Conservation (phyloP, 129 eudicot genomes). For the Heracleum sosnowskyi region DNA sequence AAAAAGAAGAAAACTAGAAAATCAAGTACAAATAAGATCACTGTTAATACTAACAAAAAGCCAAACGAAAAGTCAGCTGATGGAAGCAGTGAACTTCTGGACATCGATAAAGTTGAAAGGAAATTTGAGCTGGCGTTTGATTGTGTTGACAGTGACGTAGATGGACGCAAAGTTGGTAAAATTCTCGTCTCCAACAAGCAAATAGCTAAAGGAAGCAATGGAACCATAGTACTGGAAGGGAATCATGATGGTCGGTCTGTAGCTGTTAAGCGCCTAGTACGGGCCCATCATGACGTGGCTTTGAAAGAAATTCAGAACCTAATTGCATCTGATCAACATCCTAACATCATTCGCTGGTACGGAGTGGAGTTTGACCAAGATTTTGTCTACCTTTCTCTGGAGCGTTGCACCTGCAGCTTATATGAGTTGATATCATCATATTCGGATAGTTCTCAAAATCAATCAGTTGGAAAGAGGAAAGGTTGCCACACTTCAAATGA, state of each 20-base stretch:
- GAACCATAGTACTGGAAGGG: conserved; percentile 82
- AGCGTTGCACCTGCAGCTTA: conserved; percentile 68
- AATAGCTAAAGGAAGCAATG: conserved; percentile 91
- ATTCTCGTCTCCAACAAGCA: conserved; percentile 46
- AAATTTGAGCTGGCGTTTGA: conserved; percentile 9
- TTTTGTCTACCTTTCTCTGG: conserved; percentile 74
- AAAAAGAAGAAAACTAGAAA: conserved; percentile 66
- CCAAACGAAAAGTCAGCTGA: neutral
- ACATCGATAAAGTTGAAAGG: conserved; percentile 18
- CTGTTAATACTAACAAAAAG: conserved; percentile 18
- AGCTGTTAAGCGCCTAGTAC: conserved; percentile 85
- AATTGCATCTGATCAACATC: conserved; percentile 88
- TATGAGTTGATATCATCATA: conserved; percentile 45
- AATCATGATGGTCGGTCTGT: conserved; percentile 71
- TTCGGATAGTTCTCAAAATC: conserved; percentile 21
- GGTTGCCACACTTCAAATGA: conserved; percentile 12
- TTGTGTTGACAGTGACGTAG: conserved; percentile 11
- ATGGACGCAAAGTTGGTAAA: conserved; percentile 56
- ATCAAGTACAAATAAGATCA: conserved; percentile 28
- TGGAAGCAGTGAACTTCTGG: conserved; percentile 6
- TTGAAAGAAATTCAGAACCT: conserved; percentile 83
- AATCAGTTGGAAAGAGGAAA: conserved; percentile 9
- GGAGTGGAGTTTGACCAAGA: conserved; percentile 85
- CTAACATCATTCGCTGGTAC: conserved; percentile 72
- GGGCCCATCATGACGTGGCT: conserved; percentile 76